These are phyloP conservation scores for Phlebopus sp. DNA, from an alignment of 1,284 basidiomycete genomes.

Conservation along the genomic window DNA sequence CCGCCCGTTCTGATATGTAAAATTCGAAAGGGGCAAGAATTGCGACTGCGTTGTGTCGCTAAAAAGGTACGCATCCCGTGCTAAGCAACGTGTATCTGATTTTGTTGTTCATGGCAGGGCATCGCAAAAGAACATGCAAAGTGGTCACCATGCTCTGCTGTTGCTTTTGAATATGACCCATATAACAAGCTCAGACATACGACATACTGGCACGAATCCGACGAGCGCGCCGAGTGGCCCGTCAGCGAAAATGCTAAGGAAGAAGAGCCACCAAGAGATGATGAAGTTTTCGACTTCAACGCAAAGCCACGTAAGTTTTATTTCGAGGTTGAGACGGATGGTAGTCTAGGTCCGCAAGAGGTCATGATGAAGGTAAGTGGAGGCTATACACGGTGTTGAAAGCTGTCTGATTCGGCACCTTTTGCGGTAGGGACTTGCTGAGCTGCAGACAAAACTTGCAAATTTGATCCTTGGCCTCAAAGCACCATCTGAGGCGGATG, in stretches of 20 bases:
- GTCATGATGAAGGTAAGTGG: conserved; percentile 76
- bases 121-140: conserved; percentile 99
- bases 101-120: conserved; percentile 52
- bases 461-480: conserved; percentile 76
- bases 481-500: conserved; percentile 56
- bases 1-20: conserved; percentile 87
- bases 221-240: conserved; percentile 80
- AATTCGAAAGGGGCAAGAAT: conserved; percentile 91
- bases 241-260: conserved; percentile 77
- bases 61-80: conserved; percentile 67
- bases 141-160: conserved; percentile 95
- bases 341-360: conserved; percentile 84
- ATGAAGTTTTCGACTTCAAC: conserved; percentile 82
- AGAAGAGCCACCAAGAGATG: conserved; percentile 77
- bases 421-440: conserved; percentile 63
- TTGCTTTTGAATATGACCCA: conserved; percentile 98
- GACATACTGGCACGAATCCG: conserved; percentile 91
- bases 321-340: conserved; percentile 89
- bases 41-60: conserved; percentile 85
- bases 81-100: conserved; percentile 3
- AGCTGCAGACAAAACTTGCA: conserved; percentile 80
- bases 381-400: background rate
- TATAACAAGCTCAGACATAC: conserved; percentile 97
- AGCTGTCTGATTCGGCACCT: background rate
- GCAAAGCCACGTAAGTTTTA: conserved; percentile 89